These are phyloP conservation scores for Brassica hybrid DNA, from an alignment of 441 rosid genomes.

Conservation along the genomic window DNA sequence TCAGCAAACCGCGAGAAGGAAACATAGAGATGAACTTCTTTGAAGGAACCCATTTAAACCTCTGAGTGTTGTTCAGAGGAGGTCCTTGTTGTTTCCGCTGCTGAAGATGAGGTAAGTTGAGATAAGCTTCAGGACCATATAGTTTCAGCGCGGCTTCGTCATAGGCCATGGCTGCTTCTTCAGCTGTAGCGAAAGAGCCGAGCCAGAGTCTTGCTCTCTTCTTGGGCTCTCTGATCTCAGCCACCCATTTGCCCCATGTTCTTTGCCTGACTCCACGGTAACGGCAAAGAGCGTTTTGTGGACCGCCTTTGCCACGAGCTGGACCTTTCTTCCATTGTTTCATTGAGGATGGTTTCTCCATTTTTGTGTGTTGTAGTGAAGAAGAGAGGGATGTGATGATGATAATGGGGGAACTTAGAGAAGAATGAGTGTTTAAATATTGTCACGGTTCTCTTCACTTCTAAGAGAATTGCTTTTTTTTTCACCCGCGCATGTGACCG, in stretches of 20 bases:
- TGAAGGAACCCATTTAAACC: slow-evolving; percentile 90
- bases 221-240: slow-evolving; percentile 96
- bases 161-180: slow-evolving; percentile 97
- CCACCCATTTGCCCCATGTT: slow-evolving; percentile 98
- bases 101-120: slow-evolving; percentile 91
- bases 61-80: slow-evolving; percentile 40
- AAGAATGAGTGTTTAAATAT: slow-evolving; percentile 62
- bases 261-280: slow-evolving; percentile 87
- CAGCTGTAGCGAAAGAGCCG: slow-evolving; percentile 88
- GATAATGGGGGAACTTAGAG: slow-evolving; percentile 48
- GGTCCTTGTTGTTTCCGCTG: slow-evolving; percentile 43
- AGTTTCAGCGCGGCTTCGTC: slow-evolving; percentile 82
- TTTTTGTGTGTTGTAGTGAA: slow-evolving; percentile 37
- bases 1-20: slow-evolving; percentile 80
- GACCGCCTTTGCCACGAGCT: slow-evolving; percentile 94
- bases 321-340: slow-evolving; percentile 98
- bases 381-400: slow-evolving; percentile 31
- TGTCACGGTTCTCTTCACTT: slow-evolving; percentile 35
- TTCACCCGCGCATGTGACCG: slow-evolving; percentile 66
- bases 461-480: slow-evolving; percentile 34
- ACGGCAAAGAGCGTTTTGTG: slow-evolving; percentile 84
- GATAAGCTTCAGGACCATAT: slow-evolving; percentile 86
- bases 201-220: slow-evolving; percentile 88
- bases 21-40: slow-evolving; percentile 84
- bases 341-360: slow-evolving; percentile 54